Base-by-base conservation (phyloP, 2,329 filamentous ascomycete species). In the Chrysoporthe deuterocubensis region DNA sequence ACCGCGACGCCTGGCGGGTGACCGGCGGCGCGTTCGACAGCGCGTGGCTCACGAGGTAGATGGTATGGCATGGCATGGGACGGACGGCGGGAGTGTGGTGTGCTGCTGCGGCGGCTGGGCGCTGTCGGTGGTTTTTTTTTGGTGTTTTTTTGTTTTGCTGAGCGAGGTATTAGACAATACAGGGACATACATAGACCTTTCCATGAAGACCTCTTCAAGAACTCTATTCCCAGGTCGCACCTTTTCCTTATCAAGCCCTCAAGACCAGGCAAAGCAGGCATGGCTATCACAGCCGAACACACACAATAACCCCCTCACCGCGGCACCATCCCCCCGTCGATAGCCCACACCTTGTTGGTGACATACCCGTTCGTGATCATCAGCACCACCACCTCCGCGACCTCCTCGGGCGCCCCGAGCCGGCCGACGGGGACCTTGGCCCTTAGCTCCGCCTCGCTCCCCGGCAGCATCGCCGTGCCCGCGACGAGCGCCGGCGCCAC, bases 1-100 rank as follows among this genome's bases (percentile, higher is more conserved):
- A 80, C 64, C 83, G 96, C 71, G 80, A 85, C 43, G 84, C 78
- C 34, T 99, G 85, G 87, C 79, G 77, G 62, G 82, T 54, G 16
- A 32, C 78, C 50, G 75, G 59, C 21, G 69, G 69, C 14, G 42
- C 52, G 62, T 42, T 70, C 52, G 67, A 70, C 43, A n/a, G 58
- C n/a, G 40, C 67, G 26, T 70, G 67, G 67, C 69, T 70, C n/a
- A 67, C 62, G n/a, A 69, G 67, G n/a, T 70, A 69, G 61, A 69
- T 26, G 21, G 21, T 1, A 21, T 26, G 26, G 14, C 34, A 21
- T 13, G 26, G 14, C 1, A 14, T 11, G 3, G 40, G 37, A 50
- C 11, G 37, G 18, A 43, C 4, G 9, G 26, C 26, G 26, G 26
- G 26, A 21, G 21, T 54, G 14, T 21, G 46, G 46, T 14, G 59